phyloP scores from a whole-genome alignment of 2,329 filamentous ascomycete species.

The Erysiphe pulchra region DNA sequence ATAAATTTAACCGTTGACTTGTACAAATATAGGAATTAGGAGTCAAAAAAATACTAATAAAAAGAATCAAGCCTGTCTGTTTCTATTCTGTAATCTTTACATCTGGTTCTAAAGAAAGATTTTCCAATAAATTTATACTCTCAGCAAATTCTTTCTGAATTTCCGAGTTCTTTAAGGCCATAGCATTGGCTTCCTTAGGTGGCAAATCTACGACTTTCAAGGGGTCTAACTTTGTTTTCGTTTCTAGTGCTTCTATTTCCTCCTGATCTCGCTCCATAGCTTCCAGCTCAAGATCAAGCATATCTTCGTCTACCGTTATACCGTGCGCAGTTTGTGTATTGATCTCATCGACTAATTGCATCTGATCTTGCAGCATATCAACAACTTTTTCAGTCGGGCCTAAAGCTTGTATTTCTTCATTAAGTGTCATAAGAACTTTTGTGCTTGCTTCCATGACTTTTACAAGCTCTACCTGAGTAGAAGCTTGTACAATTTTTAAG shows the following conservation, averaged over 20 bases:
- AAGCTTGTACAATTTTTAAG: conserved; percentile 60
- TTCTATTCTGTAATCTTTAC: background rate
- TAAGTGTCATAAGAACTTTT: conserved; percentile 43
- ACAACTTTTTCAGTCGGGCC: conserved; percentile 54
- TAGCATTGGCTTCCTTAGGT: conserved; percentile 3
- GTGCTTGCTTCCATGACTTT: conserved; percentile 59
- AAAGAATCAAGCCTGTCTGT: background rate
- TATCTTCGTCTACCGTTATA: conserved; percentile 42
- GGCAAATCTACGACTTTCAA: conserved; percentile 7
- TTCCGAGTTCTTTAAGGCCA: background rate
- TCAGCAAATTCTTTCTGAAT: background rate
- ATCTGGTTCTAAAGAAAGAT: background rate
- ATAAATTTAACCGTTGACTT: background rate
- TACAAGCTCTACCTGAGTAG: conserved; percentile 62
- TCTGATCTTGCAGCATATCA: conserved; percentile 52
- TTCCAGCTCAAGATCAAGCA: conserved; percentile 72
- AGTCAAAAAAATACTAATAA: background rate
- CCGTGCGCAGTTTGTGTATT: conserved; percentile 38
- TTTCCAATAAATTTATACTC: background rate
- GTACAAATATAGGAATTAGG: background rate
- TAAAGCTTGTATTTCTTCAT: conserved; percentile 50
- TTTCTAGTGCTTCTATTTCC: conserved; percentile 11
- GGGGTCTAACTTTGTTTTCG: conserved; percentile 9
- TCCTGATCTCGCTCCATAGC: conserved; percentile 30
- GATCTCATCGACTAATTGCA: conserved; percentile 62